A percentile compares a stretch with the other conserved stretches of the same genome.
Evolutionary conservation across 805 yeast genomes (phyloP).

Genomic region (Tetrapisispora arboricola): DNA sequence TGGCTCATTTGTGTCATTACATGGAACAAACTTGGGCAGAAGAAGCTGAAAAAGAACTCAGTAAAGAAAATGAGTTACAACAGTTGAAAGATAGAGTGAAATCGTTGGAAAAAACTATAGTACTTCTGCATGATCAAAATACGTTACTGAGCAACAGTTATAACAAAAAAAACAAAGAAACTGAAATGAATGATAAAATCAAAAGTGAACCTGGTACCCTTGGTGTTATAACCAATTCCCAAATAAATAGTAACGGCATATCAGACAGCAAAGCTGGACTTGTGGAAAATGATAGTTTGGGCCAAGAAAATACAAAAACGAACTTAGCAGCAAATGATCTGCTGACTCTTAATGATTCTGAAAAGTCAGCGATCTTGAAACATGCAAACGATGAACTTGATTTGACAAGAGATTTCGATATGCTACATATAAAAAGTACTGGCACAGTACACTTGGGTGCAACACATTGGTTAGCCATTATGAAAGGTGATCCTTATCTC

Average conservation of each 20-base stretch:
- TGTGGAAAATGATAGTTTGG: not conserved
- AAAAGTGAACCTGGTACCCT: not conserved
- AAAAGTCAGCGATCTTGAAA: not conserved
- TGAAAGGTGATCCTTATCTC: constrained; percentile 48
- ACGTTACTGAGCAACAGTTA: not conserved
- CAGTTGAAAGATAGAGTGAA: constrained; percentile 49
- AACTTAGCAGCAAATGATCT: not conserved
- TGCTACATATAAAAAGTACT: constrained; percentile 35
- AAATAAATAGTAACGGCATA: too few species aligned
- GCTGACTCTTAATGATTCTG: not conserved
- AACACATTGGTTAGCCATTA: constrained; percentile 49
- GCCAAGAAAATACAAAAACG: not conserved
- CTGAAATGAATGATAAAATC: not conserved
- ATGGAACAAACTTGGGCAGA: constrained; percentile 53
- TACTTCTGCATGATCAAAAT: constrained; percentile 17
- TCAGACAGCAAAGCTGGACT: too few species aligned
- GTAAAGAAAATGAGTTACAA: constrained; percentile 37
- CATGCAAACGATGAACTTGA: constrained; percentile 26
- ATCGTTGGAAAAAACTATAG: constrained; percentile 36
- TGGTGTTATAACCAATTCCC: too few species aligned
- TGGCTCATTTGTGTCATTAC: constrained; percentile 46
- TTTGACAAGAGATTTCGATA: constrained; percentile 35
- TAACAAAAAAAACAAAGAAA: not conserved
- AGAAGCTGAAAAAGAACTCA: constrained; percentile 37
- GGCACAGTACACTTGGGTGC: constrained; percentile 39